Evolutionary conservation across 2,329 filamentous ascomycete species (phyloP).

Genomic region (Fusarium graminum): DNA sequence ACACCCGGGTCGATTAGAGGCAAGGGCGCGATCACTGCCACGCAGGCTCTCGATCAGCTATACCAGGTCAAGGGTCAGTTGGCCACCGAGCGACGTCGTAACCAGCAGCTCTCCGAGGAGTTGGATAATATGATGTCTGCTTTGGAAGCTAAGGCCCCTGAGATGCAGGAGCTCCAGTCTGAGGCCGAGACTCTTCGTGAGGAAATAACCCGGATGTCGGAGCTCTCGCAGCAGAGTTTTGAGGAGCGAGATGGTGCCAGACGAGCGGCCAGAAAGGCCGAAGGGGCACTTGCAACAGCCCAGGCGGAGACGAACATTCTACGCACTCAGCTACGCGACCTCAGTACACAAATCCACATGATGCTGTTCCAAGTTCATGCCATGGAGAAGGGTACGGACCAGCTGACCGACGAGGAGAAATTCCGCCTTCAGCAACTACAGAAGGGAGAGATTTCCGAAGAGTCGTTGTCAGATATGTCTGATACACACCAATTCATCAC

Average conservation of each 20-base stretch:
- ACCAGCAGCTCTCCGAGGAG: conserved; percentile 78
- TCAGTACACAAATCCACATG: conserved; percentile 90
- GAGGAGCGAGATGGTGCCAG: conserved; percentile 83
- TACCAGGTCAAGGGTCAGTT: conserved; percentile 79
- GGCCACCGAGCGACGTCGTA: conserved; percentile 78
- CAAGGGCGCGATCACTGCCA: conserved; percentile 69
- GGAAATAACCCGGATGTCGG: conserved; percentile 87
- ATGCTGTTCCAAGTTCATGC: conserved; percentile 89
- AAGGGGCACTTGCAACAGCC: conserved; percentile 74
- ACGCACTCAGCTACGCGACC: conserved; percentile 87
- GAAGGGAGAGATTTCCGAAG: conserved; percentile 79
- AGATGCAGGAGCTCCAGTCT: conserved; percentile 85
- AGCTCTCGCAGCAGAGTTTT: conserved; percentile 84
- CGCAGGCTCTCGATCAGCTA: conserved; percentile 73
- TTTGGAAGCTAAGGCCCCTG: conserved; percentile 86
- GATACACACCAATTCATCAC: conserved; percentile 92
- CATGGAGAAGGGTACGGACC: conserved; percentile 81
- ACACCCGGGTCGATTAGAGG: conserved; percentile 70
- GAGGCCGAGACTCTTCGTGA: conserved; percentile 84
- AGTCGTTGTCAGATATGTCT: conserved; percentile 78
- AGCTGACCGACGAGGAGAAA: conserved; percentile 78
- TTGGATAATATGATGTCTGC: conserved; percentile 89
- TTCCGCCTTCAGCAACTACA: conserved; percentile 82
- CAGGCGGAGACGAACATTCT: conserved; percentile 81
- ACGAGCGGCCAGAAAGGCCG: conserved; percentile 82